Percentiles rank a stretch among this genome's conserved stretches.
phyloP scores from a whole-genome alignment of 352 stramenopile species.

The Phytophthora sojae region DNA sequence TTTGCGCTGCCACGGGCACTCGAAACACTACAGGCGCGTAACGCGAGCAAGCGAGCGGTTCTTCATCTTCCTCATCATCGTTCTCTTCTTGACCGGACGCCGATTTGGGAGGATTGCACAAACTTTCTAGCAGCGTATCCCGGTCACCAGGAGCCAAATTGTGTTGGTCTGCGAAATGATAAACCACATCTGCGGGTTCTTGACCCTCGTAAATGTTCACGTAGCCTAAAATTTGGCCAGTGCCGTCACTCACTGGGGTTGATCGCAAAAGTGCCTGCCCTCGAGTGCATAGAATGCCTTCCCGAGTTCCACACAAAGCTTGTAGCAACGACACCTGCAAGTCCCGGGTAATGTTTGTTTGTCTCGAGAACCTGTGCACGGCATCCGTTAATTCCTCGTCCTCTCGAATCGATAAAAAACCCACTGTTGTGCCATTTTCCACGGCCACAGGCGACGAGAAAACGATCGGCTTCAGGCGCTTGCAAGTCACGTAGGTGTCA shows the following conservation, averaged over 20 bases:
- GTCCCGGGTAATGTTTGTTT: conserved; percentile 58
- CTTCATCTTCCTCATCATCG: conserved; percentile 14
- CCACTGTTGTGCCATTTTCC: conserved; percentile 52
- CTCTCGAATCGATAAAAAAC: conserved; percentile 54
- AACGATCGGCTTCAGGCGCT: conserved; percentile 48
- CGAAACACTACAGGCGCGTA: conserved; percentile 72
- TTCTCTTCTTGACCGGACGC: conserved; percentile 6
- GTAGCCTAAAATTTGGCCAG: conserved; percentile 45
- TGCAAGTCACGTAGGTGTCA: conserved; percentile 65
- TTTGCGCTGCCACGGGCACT: conserved; percentile 63
- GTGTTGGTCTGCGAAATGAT: conserved; percentile 69
- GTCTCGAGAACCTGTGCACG: conserved; percentile 59
- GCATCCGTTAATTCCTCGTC: conserved; percentile 79
- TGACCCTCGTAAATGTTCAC: conserved; percentile 75
- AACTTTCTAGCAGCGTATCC: conserved; percentile 54
- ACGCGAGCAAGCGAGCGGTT: conserved; percentile 55
- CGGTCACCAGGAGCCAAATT: conserved; percentile 45
- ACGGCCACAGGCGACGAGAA: conserved; percentile 65
- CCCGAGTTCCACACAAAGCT: conserved; percentile 57
- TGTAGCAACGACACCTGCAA: conserved; percentile 61
- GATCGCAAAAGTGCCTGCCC: conserved; percentile 60
- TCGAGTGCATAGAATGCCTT: conserved; percentile 67
- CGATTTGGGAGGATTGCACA: conserved; percentile 44
- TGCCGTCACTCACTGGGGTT: conserved; percentile 48
- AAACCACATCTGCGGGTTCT: conserved; percentile 76